Base-by-base conservation (phyloP, 805 yeast genomes). In the Lipomyces starkeyi region DNA sequence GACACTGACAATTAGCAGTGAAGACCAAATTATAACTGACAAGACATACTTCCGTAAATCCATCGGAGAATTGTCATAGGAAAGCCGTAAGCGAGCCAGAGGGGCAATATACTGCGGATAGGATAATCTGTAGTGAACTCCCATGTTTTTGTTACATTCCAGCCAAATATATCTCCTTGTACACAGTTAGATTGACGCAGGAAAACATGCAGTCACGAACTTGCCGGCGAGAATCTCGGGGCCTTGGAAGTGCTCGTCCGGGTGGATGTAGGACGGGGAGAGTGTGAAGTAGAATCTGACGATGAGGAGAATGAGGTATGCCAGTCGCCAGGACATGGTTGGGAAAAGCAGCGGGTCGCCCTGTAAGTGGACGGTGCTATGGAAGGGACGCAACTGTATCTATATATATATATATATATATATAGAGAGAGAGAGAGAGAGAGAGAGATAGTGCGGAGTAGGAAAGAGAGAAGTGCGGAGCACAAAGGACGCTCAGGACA, bases 191-290 rank as follows among this genome's bases (percentile, higher is more conserved):
- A 35, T n/a, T 25, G 34, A 14, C 14, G 29, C 9, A 3, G 61
- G 32, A 11, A 22, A 4, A 27, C 43, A 34, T 9, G 14, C 25
- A 14, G 17, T 37, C 27, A 20, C 25, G 59, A 47, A 59, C 74
- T 78, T 76, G 73, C 78, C 76, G 13, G 88, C 82, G 29, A 94
- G 75, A 0, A 90, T 89, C 76, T 93, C 96, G 59, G 96, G 85
- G n/a, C 88, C 86, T 77, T 96, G 99, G 77, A 91, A 91, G 77
- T 93, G 97, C 80, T 95, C 99, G 81, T 95, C 99, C 0, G 99
- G 99, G 73, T 96, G 99, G 59, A 95, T 88, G 76, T 96, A 95
- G 0, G 97, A 91, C 37, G 89, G 84, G 64, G 89, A 86, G 1
- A 90, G 76, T 0, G 90, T 87, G 58, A 91, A 80, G 32, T 84